Base-by-base conservation (phyloP, 129 eudicot species). In the Lonicera japonica region DNA sequence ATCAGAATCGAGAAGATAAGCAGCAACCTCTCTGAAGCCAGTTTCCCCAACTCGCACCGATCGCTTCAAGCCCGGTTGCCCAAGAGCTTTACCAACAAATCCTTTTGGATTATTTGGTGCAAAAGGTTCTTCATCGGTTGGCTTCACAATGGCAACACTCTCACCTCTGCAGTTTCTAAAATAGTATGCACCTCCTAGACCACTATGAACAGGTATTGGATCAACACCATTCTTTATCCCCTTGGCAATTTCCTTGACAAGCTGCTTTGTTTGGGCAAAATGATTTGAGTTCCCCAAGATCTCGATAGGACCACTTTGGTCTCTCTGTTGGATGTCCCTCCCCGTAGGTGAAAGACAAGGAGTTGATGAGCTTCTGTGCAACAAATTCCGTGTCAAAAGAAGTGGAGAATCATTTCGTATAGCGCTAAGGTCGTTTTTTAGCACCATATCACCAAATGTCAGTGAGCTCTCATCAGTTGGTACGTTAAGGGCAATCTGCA, bases 261-360 rank as follows among this genome's bases (percentile, higher is more conserved):
- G 71, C 64, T 77, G 91, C 52, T 78, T 84, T 0, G 90, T 76
- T 52, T 61, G 61, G 21, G 62, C 50, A 68, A 85, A 85, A 39
- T 74, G 39, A 43, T 53, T 34, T 0, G 96, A 69, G 23, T 61
- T 77, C 6, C 95, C 96, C 82, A 88, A 60, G 13, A 88, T 79
- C 82, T 92, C 95, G 52, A 88, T 72, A 2, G 95, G 91, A 50
- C 95, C 87, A 41, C 95, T 88, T 20, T 60, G 76, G 63, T 88
- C 95, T 65, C 69, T 79, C 40, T 80, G 91, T 25, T 84, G 95
- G 16, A 70, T 46, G 61, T 92, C 98, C 63, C 82, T 66, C 14
- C 96, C 98, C 11, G 82, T 70, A 40, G 98, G 96, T 2, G 95
- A 84, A 15, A 91, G 80, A 78, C 98, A 91, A 8, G 98, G 98